A percentile compares a stretch with the other conserved stretches of the same genome.
phyloP scores from a whole-genome alignment of 2,329 filamentous ascomycete genomes.

The Colletotrichum chrysophilum region DNA sequence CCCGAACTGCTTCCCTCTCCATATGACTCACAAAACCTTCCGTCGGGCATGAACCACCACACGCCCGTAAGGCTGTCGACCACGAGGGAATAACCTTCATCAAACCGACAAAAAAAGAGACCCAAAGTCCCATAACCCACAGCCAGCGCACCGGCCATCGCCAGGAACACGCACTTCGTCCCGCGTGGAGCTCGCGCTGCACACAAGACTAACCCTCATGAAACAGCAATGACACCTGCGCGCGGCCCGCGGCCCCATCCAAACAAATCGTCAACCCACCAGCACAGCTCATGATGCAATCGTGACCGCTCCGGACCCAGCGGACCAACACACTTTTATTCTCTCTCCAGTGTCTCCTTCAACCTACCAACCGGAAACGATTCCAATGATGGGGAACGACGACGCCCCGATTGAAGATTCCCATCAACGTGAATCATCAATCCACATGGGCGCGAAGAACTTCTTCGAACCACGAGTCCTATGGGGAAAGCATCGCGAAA shows the following conservation, averaged over 20 bases:
- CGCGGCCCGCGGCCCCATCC: background rate
- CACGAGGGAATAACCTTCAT: background rate
- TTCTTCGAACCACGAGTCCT: background rate
- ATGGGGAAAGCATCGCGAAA: background rate
- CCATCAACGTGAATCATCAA: background rate
- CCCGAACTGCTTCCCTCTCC: background rate
- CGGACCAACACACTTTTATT: background rate
- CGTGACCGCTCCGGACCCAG: background rate
- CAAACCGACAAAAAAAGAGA: background rate
- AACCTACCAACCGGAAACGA: background rate
- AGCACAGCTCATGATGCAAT: background rate
- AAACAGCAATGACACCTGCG: background rate
- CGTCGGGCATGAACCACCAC: background rate
- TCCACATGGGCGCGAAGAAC: background rate
- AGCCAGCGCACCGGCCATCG: background rate
- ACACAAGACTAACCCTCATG: background rate
- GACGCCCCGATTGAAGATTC: background rate
- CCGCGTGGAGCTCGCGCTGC: background rate
- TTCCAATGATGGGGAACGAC: background rate
- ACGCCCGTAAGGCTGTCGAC: background rate
- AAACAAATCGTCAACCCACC: background rate
- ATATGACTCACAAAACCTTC: background rate
- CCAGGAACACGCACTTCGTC: background rate
- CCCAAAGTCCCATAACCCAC: background rate
- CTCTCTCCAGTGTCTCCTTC: background rate